Evolutionary conservation across 805 yeast species (phyloP).

Genomic region (Cyberlindnera subsufficiens): DNA sequence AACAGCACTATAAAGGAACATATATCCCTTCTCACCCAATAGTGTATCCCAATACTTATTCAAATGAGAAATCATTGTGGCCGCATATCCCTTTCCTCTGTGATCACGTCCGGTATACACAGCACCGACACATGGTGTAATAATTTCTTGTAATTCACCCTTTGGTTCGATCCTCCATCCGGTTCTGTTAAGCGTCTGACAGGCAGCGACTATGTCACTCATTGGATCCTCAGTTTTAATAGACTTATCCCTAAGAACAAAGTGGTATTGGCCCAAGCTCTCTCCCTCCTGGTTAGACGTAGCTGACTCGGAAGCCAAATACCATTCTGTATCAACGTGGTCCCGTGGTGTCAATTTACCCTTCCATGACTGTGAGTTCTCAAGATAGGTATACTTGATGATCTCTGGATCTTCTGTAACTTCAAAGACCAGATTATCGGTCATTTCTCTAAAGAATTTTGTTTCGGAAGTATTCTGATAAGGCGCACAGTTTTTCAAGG

Average conservation of each 20-base stretch:
- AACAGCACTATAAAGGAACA: conserved; percentile 64
- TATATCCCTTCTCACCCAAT: conserved; percentile 26
- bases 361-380: conserved; percentile 31
- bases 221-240: conserved; percentile 14
- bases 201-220: conserved; percentile 30
- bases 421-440: conserved; percentile 8
- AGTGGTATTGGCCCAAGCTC: conserved; percentile 28
- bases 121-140: conserved; percentile 45
- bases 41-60: conserved; percentile 28
- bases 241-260: conserved; percentile 25
- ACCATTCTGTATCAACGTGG: conserved; percentile 30
- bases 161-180: conserved; percentile 26
- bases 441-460: not conserved
- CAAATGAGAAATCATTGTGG: conserved; percentile 35
- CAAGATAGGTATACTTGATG: conserved; percentile 28
- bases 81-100: conserved; percentile 54
- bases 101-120: conserved; percentile 45
- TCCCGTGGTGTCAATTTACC: conserved; percentile 26
- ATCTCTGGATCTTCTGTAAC: conserved; percentile 25
- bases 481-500: too few species aligned
- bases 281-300: conserved; percentile 14
- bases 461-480: too few species aligned
- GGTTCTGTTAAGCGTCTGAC: conserved; percentile 34
- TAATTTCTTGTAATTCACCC: conserved; percentile 24
- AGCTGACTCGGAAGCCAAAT: conserved; percentile 22